phyloP scores from a whole-genome alignment of 352 stramenopile species.

The Achlya hypogyna region DNA sequence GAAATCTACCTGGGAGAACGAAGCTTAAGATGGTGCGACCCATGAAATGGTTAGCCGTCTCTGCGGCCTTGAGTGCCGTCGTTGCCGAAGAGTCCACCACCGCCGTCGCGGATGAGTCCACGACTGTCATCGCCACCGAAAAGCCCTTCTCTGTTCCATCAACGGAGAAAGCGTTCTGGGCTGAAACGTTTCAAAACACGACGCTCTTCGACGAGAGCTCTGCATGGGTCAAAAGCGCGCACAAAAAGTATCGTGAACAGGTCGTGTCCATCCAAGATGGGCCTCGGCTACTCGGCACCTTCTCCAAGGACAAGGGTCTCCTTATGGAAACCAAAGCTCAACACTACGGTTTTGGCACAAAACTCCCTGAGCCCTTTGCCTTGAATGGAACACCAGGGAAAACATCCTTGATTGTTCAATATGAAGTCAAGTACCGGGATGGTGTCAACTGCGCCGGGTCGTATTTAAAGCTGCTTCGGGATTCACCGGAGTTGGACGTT shows the following conservation, averaged over 20 bases:
- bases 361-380: slow-evolving; percentile 49
- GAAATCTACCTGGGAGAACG: no score
- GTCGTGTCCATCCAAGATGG: slow-evolving; percentile 58
- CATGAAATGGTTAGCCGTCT: no score
- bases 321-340: slow-evolving; percentile 60
- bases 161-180: slow-evolving; percentile 9
- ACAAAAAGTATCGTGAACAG: slow-evolving; percentile 74
- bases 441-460: slow-evolving; percentile 86
- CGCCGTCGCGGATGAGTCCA: no score
- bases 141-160: background rate
- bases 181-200: slow-evolving; percentile 18
- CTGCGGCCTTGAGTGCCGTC: no score
- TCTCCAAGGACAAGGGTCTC: slow-evolving; percentile 49
- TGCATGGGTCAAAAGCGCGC: slow-evolving; percentile 70
- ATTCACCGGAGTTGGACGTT: slow-evolving; percentile 40
- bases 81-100: no score
- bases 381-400: slow-evolving; percentile 54
- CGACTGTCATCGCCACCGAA: background rate
- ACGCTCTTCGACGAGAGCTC: slow-evolving; percentile 21
- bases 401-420: slow-evolving; percentile 90
- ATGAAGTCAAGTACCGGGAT: slow-evolving; percentile 91
- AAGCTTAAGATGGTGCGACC: no score
- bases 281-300: slow-evolving; percentile 40
- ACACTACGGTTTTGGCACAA: slow-evolving; percentile 73
- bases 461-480: slow-evolving; percentile 89